Evolutionary conservation across 1,284 basidiomycete species (phyloP), one percentile per base, ranked within the genome.

Genomic region (Cutaneotrichosporon sp.): DNA sequence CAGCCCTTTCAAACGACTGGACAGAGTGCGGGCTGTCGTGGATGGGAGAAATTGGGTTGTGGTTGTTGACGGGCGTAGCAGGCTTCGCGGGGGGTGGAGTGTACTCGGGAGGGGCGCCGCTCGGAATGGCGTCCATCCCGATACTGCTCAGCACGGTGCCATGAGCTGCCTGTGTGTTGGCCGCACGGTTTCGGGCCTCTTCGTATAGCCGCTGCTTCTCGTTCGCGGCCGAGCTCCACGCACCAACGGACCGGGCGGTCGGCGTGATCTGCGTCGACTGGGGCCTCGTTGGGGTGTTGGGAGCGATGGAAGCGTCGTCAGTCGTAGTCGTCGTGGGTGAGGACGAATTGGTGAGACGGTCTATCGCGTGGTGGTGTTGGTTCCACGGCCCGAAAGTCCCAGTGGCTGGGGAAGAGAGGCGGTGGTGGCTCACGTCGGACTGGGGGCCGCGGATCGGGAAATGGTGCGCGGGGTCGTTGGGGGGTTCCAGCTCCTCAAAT

Each of bases 171-270:
- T 77, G 72, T 10, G 65, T 66, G 45, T 73, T 75, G 50, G 83
- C 81, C 5, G 86, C 87, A 46, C 77, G 78, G 2, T 76, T 79
- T 54, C 81, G 79, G 0, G 88, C 88, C 44, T 81, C 69, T 50
- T 85, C 78, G 70, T 81, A 91, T 17, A 89, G 68, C 26, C 79
- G 76, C 3, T 80, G 68, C 49, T 76, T 75, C 46, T 75, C 74
- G 31, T 66, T 57, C 33, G 71, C 72, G 8, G 72, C 67, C 5
- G 68, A 65, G 3, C 45, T 38, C 35, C 19, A 43, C 5, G 12
- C 17, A 2, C 37, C 9, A 6, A 22, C n/a, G 14, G 42, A 9
- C 3, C 42, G 42, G 2, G n/a, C n/a, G n/a, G 42, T 31, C 11
- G 42, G 42, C n/a, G 42, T 44, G 7, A 19, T 31, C 27, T 44